Evolutionary conservation across 2,329 filamentous ascomycete genomes (phyloP), one percentile per base, ranked within the genome.

Genomic region (Ceratocystis ficicola): DNA sequence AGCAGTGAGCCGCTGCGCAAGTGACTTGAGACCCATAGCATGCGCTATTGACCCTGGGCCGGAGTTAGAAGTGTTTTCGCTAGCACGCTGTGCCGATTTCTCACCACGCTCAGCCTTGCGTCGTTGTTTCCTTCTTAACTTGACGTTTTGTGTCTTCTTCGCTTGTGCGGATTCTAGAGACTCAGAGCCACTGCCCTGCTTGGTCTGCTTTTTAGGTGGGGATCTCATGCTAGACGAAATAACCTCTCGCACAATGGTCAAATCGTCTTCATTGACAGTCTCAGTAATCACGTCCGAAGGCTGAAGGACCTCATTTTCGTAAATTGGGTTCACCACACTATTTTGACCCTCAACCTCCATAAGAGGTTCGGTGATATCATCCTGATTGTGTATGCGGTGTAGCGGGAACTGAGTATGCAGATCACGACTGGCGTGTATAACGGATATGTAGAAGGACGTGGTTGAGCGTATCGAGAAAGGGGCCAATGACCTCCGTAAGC

Each of bases 341-440:
- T 36, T 30, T 8, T 10, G 25, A 36, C n/a, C 28, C 2, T 8
- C 30, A n/a, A 4, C 32, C 36, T 64, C 62, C 12, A 57, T 15
- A 4, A 41, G 2, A 25, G 59, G 28, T 20, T 67, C 66, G 41
- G 36, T 63, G n/a, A 67, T 60, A 28, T 67, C 66, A 20, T 67
- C 66, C 20, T 63, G 66, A 17, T 48, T 48, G 57, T 67, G 64
- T 15, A 67, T 52, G 36, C 44, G 60, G 22, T 32, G 28, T n/a
- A 55, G 28, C 3, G 50, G 25, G 7, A 44, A 52, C 12, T 15
- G 50, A 2, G 44, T 32, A 12, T 65, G 63, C 2, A 65, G n/a
- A 2, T n/a, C 25, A 8, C 63, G 63, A 44, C 36, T 44, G 50
- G 63, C 36, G 7, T 65, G 44, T 17, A 50, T 30, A 8, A 50